Base-by-base conservation (phyloP, 768 basidiomycete species). In the Suillus luteus region DNA sequence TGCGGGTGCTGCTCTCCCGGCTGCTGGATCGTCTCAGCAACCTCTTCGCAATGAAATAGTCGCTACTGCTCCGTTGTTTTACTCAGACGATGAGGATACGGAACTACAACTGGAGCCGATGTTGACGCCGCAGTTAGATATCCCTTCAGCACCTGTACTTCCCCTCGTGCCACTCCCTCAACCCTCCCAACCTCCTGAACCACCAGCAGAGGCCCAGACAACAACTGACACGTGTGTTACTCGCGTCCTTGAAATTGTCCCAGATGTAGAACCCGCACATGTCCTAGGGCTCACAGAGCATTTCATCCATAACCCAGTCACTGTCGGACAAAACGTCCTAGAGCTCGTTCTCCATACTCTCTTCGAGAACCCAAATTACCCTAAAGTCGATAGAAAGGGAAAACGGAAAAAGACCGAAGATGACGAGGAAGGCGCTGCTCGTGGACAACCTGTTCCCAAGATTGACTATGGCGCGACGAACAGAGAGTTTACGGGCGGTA, bases 171-270 rank as follows among this genome's bases (percentile, higher is more conserved):
- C 62, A 38, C 57, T 58, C 8, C 67, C 61, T 33, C 58, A 55
- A n/a, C 40, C 63, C 17, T 38, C 66, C 2, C 66, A 62, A 2
- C 65, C 64, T 8, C 67, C 68, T 10, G 72, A 73, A 31, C 72
- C 72, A 27, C 55, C 63, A 15, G 55, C 51, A 6, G 33, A 41
- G 35, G 54, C 33, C 33, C 68, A 60, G 62, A 77, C 63, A 64
- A 67, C 62, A 63, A 60, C 65, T 62, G 76, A 76, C 54, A 68
- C 40, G 19, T 74, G 70, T 51, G 64, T 88, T 37, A 80, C 83
- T 1, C 85, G 80, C 48, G 79, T 91, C 37, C 77, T 89, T 43
- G 89, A 91, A 68, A 83, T 93, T 52, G 72, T 92, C 14, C 91
- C 91, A 0, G 89, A 92, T 67, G 88, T 91, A 27, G 79, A 83